These are phyloP conservation scores for Podaxis mareebaensis DNA, from an alignment of 768 basidiomycete species.

Conservation along the genomic window DNA sequence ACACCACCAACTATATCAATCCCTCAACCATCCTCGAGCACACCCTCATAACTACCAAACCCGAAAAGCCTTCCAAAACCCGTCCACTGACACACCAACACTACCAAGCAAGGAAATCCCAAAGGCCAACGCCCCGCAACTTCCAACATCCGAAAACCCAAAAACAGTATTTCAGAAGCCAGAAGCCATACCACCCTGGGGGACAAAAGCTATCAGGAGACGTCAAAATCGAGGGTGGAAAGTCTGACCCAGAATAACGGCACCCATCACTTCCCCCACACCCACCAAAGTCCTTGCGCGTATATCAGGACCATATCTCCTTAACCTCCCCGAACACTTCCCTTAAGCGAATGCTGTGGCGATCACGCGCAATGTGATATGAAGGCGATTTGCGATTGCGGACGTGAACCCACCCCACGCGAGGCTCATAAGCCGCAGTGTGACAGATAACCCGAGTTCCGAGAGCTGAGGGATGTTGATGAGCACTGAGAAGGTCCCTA, in stretches of 20 bases:
- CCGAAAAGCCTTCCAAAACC: background rate
- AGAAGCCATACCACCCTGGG: background rate
- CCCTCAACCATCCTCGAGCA: too few species aligned
- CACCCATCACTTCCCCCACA: background rate
- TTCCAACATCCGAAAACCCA: background rate
- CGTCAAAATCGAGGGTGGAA: slow-evolving; percentile 13
- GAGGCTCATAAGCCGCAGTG: too few species aligned
- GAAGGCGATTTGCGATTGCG: background rate
- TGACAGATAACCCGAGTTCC: too few species aligned
- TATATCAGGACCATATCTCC: background rate
- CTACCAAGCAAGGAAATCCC: background rate
- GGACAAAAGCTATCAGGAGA: background rate
- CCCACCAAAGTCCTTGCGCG: background rate
- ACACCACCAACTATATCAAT: too few species aligned
- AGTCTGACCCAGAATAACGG: slow-evolving; percentile 7
- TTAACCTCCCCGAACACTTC: background rate
- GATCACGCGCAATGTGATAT: background rate
- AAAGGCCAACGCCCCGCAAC: background rate
- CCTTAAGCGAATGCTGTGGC: background rate
- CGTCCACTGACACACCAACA: background rate
- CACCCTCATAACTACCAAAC: background rate
- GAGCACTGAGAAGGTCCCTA: background rate
- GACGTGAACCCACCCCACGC: background rate
- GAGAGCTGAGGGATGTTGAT: background rate
- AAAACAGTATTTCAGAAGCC: background rate